These are phyloP conservation scores for Geotrichum macrosporum DNA, from an alignment of 1,139 yeast genomes.

Conservation along the genomic window DNA sequence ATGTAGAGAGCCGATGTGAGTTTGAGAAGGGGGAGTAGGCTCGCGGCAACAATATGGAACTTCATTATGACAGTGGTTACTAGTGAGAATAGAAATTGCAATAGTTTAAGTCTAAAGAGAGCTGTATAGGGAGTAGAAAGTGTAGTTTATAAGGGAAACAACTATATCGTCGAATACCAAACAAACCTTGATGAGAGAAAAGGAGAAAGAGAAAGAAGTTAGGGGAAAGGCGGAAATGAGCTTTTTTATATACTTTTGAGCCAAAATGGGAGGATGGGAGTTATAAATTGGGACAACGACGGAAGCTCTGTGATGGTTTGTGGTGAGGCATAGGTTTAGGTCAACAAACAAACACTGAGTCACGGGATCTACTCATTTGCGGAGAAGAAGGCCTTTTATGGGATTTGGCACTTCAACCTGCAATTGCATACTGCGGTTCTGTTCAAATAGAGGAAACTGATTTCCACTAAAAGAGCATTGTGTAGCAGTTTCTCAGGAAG, in stretches of 20 bases:
- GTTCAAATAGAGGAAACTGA: too few species aligned
- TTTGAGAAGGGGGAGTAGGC: slow-evolving; percentile 52
- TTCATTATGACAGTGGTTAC: slow-evolving; percentile 30
- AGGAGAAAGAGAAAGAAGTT: background rate
- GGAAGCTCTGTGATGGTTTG: too few species aligned
- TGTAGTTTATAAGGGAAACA: background rate
- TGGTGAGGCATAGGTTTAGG: too few species aligned
- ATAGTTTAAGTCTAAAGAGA: background rate
- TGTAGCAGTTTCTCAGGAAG: too few species aligned
- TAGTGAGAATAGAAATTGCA: background rate
- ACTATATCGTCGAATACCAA: background rate
- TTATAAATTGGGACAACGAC: background rate
- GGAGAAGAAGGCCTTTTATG: too few species aligned
- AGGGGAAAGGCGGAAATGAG: background rate
- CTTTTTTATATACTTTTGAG: slow-evolving; percentile 2
- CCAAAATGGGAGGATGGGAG: background rate
- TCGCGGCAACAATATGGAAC: slow-evolving; percentile 34
- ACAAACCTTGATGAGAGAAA: slow-evolving; percentile 1
- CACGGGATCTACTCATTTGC: too few species aligned
- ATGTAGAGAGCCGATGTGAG: slow-evolving; percentile 60
- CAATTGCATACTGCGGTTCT: too few species aligned
- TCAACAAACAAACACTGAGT: too few species aligned
- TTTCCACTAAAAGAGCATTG: too few species aligned
- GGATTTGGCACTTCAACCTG: too few species aligned
- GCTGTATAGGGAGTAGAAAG: background rate